phyloP scores from a whole-genome alignment of 2,329 filamentous ascomycete genomes.

The Pseudogymnoascus sp. region DNA sequence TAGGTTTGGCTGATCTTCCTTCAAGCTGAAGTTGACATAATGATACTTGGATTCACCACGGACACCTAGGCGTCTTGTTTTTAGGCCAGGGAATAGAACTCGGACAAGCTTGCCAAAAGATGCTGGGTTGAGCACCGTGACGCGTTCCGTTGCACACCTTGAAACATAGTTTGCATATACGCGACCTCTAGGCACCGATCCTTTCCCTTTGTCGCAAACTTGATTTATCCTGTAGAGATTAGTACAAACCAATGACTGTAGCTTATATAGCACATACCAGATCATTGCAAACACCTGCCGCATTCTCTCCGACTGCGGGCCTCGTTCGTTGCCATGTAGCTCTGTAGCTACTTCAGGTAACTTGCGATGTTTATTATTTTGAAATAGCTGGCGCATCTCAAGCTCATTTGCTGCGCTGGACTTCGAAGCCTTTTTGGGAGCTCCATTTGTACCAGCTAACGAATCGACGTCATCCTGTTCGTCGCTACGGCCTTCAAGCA shows the following conservation, averaged over 20 bases:
- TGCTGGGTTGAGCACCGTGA: constrained; percentile 90
- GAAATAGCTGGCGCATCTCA: constrained; percentile 68
- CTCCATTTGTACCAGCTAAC: constrained; percentile 35
- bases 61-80: constrained; percentile 84
- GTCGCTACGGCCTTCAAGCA: constrained; percentile 47
- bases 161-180: constrained; percentile 96
- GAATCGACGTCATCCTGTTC: constrained; percentile 50
- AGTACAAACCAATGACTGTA: not conserved
- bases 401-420: constrained; percentile 73
- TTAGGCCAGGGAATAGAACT: constrained; percentile 90
- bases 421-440: constrained; percentile 49
- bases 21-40: constrained; percentile 63
- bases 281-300: constrained; percentile 85
- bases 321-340: constrained; percentile 69
- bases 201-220: constrained; percentile 65
- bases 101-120: constrained; percentile 96
- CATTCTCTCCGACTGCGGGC: constrained; percentile 72
- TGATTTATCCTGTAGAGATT: constrained; percentile 54
- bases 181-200: constrained; percentile 81
- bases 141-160: constrained; percentile 83
- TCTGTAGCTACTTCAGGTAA: constrained; percentile 67
- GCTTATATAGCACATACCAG: constrained; percentile 50
- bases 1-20: constrained; percentile 40
- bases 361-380: constrained; percentile 57
- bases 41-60: constrained; percentile 98